Evolutionary conservation across 1,139 yeast genomes (phyloP), one percentile per base, ranked within the genome.

Genomic region (Saccharomycopsis hybrid): DNA sequence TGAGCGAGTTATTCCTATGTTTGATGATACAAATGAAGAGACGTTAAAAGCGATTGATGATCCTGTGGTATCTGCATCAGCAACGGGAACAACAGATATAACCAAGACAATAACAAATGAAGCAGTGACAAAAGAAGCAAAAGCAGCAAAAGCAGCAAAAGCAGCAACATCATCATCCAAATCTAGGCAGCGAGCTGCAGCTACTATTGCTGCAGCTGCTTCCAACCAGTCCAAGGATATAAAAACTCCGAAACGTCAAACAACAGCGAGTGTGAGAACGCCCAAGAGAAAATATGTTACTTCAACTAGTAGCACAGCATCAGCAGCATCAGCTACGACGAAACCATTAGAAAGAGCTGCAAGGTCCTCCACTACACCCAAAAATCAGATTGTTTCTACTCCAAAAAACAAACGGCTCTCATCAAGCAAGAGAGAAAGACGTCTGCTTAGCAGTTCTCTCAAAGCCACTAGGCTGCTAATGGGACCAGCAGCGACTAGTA

Each of bases 391-490:
- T 11, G 3, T 30, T 24, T 41, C 43, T 13, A 30, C 43, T 28
- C 40, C 43, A 13, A 41, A 28, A n/a, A 13, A 37, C 8, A 18
- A 18, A 18, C 18, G 25, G 24, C 39, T 44, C n/a, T 44, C 42
- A 9, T 36, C 47, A 27, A 36, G 42, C 25, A 13, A 40, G 29
- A 27, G 25, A 18, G 13, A 29, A 3, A 18, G 47, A 27, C 36
- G 18, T 25, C 36, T 42, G 8, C 29, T 44, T 11, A 44, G 31
- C 8, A 37, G 28, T 37, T 44, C 47, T 29, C 25, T 44, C 7
- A 35, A 44, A 7, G 11, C n/a, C 9, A 32, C 47, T 9, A 44
- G 36, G 25, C 24, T n/a, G 25, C 32, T 44, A 7, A 37, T 44
- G 28, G 29, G 36, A 37, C n/a, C 36, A 11, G 7, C 8, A 11